phyloP scores from a whole-genome alignment of 305 asterid species.

The Rubia peregrina region DNA sequence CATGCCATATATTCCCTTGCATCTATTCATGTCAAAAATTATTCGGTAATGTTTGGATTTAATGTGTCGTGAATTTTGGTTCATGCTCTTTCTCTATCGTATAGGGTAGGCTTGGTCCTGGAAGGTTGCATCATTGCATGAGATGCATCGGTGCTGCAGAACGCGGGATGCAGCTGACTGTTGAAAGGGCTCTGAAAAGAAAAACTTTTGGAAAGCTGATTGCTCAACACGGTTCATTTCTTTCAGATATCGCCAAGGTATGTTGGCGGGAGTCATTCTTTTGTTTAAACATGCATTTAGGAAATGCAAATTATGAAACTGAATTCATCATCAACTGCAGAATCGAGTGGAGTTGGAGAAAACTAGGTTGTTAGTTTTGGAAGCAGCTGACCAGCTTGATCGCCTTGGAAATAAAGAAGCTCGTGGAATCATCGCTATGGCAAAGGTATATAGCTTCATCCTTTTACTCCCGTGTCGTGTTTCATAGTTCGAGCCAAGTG shows the following conservation, averaged over 20 bases:
- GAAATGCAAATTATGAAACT: not conserved
- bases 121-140: conserved; percentile 97
- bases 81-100: conserved; percentile 16
- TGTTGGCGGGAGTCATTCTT: not conserved
- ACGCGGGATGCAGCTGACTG: conserved; percentile 86
- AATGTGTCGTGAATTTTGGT: not conserved
- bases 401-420: conserved; percentile 72
- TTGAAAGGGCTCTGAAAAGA: conserved; percentile 74
- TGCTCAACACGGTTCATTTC: conserved; percentile 89
- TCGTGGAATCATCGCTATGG: conserved; percentile 89
- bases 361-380: conserved; percentile 76
- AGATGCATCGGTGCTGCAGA: conserved; percentile 95
- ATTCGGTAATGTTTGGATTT: not conserved
- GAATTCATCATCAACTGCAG: conserved; percentile 31
- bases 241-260: conserved; percentile 84
- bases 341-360: conserved; percentile 87
- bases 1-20: not conserved
- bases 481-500: not conserved
- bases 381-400: conserved; percentile 97
- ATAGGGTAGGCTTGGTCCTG: conserved; percentile 97
- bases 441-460: conserved; percentile 48
- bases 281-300: not conserved
- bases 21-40: not conserved
- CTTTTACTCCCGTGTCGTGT: not conserved
- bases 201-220: conserved; percentile 65